Evolutionary conservation across 805 yeast genomes (phyloP).

Genomic region (Zygosaccharomyces siamensis): DNA sequence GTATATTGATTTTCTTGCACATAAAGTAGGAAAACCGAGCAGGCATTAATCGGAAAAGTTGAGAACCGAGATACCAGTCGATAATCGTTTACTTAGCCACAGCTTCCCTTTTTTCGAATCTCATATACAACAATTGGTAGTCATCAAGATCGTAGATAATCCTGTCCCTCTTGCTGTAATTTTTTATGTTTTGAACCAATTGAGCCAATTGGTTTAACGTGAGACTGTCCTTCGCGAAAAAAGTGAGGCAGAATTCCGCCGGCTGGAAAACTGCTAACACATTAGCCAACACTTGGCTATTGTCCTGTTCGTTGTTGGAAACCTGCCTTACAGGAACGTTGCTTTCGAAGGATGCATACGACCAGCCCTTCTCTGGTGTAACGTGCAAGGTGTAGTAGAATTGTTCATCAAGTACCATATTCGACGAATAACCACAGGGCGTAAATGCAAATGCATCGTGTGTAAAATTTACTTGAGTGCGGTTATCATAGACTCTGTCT

Average conservation of each 20-base stretch:
- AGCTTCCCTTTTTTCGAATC: slow-evolving; percentile 41
- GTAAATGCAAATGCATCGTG: slow-evolving; percentile 88
- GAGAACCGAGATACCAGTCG: neutral
- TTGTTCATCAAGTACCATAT: slow-evolving; percentile 59
- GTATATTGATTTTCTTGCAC: neutral
- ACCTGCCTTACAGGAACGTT: slow-evolving; percentile 53
- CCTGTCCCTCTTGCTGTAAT: slow-evolving; percentile 58
- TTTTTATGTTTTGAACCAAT: slow-evolving; percentile 27
- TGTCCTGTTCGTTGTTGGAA: slow-evolving; percentile 37
- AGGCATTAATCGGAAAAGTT: neutral
- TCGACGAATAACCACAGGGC: slow-evolving; percentile 95
- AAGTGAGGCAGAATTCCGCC: slow-evolving; percentile 61
- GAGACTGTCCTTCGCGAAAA: slow-evolving; percentile 39
- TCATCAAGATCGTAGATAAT: slow-evolving; percentile 70
- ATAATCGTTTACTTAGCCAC: neutral
- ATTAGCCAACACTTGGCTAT: slow-evolving; percentile 51
- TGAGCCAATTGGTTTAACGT: slow-evolving; percentile 36
- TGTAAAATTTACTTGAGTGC: slow-evolving; percentile 31
- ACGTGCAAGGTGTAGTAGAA: slow-evolving; percentile 84
- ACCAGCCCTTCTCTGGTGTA: slow-evolving; percentile 92
- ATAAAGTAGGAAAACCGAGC: neutral
- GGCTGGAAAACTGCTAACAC: slow-evolving; percentile 70
- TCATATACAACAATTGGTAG: slow-evolving; percentile 66
- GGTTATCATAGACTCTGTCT: slow-evolving; percentile 50
- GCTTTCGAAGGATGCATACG: slow-evolving; percentile 94